A percentile compares a stretch with the other conserved stretches of the same genome.
phyloP scores from a whole-genome alignment of 257 asterid species.

The Solanum virginianum region DNA sequence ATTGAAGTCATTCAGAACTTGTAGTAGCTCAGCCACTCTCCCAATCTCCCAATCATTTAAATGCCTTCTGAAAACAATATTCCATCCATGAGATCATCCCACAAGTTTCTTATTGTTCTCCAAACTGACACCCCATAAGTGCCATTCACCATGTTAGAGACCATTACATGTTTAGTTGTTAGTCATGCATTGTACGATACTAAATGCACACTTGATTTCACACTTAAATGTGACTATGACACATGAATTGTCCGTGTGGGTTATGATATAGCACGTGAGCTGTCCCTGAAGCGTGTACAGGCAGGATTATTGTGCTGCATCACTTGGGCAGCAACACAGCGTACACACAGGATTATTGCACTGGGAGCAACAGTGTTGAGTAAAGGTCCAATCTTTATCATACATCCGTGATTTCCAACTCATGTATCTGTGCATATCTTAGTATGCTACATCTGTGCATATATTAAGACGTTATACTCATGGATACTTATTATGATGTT shows the following conservation, averaged over 20 bases:
- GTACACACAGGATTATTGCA: not conserved
- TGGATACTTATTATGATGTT: not conserved
- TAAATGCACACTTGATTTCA: not conserved
- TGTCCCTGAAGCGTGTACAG: not conserved
- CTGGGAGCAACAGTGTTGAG: not conserved
- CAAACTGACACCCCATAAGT: no score
- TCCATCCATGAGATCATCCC: no score
- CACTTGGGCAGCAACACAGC: not conserved
- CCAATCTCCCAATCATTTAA: no score
- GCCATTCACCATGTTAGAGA: no score
- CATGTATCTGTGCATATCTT: not conserved
- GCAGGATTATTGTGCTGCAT: not conserved
- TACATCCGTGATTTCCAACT: not conserved
- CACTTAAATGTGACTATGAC: not conserved
- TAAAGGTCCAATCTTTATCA: not conserved
- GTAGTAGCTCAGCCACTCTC: no score
- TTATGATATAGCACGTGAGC: not conserved
- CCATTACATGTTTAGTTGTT: not conserved
- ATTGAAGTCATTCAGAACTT: no score
- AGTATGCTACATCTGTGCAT: not conserved
- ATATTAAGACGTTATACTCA: not conserved
- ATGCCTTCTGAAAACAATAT: no score
- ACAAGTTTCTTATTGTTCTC: no score
- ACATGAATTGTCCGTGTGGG: not conserved
- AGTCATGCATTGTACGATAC: not conserved